Conservation (phyloP, 2,329 filamentous ascomycete genomes). For the Sarocladium brachiariae region DNA sequence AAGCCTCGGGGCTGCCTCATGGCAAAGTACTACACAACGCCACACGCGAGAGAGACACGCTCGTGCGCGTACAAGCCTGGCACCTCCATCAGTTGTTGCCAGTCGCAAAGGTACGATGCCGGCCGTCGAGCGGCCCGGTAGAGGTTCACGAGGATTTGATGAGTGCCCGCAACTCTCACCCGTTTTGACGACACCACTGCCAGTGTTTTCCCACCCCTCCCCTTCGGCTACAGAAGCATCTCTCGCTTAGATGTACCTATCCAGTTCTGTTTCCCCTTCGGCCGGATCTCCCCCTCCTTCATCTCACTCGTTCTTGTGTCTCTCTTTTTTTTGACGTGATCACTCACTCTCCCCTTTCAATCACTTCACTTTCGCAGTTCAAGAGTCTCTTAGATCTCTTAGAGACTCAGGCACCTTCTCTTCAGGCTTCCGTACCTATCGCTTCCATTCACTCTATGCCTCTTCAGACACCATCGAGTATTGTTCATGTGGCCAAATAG, state of each 20-base stretch:
- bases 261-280: neutral
- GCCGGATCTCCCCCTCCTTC: neutral
- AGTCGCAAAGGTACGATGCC: neutral
- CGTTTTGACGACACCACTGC: slow-evolving; percentile 2
- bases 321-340: neutral
- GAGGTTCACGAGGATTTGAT: neutral
- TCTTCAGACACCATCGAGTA: neutral
- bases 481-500: neutral
- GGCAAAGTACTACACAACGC: neutral
- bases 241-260: slow-evolving; percentile 9
- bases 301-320: neutral
- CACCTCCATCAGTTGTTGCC: neutral
- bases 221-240: neutral
- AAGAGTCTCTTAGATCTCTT: neutral
- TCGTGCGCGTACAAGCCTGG: neutral
- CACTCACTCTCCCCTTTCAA: neutral
- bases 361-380: neutral
- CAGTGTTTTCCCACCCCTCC: too few relatives aligned
- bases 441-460: neutral
- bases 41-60: neutral
- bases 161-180: neutral
- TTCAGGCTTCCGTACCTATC: neutral
- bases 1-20: neutral
- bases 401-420: neutral
- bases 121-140: neutral